Percentiles rank a stretch among this genome's conserved stretches.
These are phyloP conservation scores for Aspergillus fructus DNA, from an alignment of 2,329 filamentous ascomycete genomes.

Conservation along the genomic window DNA sequence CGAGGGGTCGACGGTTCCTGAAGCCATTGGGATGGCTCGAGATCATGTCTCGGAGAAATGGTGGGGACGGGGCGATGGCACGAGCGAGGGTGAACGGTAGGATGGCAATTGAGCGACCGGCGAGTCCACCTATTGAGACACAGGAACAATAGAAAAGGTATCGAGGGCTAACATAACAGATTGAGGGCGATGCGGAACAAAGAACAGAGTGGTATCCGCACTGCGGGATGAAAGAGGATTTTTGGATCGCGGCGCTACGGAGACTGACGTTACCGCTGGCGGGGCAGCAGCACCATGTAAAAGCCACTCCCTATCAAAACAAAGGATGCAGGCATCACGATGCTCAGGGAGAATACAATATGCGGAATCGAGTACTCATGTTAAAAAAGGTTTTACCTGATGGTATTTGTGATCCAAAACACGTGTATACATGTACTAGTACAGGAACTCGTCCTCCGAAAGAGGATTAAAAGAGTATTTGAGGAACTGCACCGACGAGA, in stretches of 20 bases:
- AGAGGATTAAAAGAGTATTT: neutral
- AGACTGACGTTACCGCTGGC: slow-evolving; percentile 26
- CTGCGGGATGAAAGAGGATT: slow-evolving; percentile 14
- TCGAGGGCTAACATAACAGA: slow-evolving; percentile 6
- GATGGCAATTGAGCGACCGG: slow-evolving; percentile 17
- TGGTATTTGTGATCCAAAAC: slow-evolving; percentile 14
- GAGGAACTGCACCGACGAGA: neutral
- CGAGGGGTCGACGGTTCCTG: slow-evolving; percentile 38
- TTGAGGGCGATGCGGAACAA: slow-evolving; percentile 1
- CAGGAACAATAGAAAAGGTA: slow-evolving; percentile 1
- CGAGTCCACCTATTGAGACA: neutral
- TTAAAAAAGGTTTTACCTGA: slow-evolving; percentile 4
- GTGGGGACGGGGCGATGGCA: slow-evolving; percentile 8
- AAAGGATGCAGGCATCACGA: slow-evolving; percentile 1
- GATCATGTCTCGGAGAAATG: slow-evolving; percentile 32
- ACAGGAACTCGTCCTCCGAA: slow-evolving; percentile 13
- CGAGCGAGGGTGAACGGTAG: neutral
- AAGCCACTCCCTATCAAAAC: slow-evolving; percentile 5
- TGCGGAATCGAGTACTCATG: neutral
- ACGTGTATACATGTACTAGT: slow-evolving; percentile 21
- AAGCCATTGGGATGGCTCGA: slow-evolving; percentile 39
- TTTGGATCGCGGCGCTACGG: slow-evolving; percentile 18
- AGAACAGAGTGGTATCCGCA: slow-evolving; percentile 3
- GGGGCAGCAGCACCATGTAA: slow-evolving; percentile 19
- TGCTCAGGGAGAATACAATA: neutral